Evolutionary conservation across 2,329 filamentous ascomycete species (phyloP).

Genomic region (Calonectria pseudoreteaudii): DNA sequence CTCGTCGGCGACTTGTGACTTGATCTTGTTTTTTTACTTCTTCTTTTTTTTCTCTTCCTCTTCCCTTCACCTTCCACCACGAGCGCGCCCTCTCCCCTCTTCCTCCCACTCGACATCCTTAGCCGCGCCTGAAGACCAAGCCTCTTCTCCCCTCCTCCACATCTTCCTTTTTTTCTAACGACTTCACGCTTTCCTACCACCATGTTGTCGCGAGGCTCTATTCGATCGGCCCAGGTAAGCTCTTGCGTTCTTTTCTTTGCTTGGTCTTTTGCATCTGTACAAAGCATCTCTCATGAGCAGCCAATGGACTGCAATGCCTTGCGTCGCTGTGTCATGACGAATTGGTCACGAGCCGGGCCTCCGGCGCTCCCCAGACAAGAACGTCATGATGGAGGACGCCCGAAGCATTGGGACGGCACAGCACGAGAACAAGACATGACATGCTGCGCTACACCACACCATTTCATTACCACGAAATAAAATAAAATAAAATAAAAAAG

Average conservation of each 20-base stretch:
- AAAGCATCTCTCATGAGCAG: neutral
- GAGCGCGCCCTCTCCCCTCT: neutral
- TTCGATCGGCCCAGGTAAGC: slow-evolving; percentile 69
- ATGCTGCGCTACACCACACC: neutral
- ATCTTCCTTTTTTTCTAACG: slow-evolving; percentile 16
- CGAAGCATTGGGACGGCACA: slow-evolving; percentile 6
- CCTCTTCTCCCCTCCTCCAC: slow-evolving; percentile 15
- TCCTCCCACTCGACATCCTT: slow-evolving; percentile 12
- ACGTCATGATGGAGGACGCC: slow-evolving; percentile 1
- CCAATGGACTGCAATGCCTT: neutral
- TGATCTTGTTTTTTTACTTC: slow-evolving; percentile 29
- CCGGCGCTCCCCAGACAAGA: neutral
- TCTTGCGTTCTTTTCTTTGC: slow-evolving; percentile 16
- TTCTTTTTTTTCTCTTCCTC: slow-evolving; percentile 28
- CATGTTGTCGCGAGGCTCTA: slow-evolving; percentile 71
- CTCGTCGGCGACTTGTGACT: neutral
- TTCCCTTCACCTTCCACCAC: slow-evolving; percentile 6
- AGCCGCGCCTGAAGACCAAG: slow-evolving; percentile 5
- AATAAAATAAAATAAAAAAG: too few species aligned
- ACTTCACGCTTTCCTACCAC: slow-evolving; percentile 42
- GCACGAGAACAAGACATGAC: neutral
- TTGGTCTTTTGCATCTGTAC: neutral
- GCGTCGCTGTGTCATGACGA: slow-evolving; percentile 24
- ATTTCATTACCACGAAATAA: too few species aligned
- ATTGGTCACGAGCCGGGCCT: slow-evolving; percentile 1